These are phyloP conservation scores for Cynara cardunculus DNA, from an alignment of 129 eudicot species.

Conservation along the genomic window DNA sequence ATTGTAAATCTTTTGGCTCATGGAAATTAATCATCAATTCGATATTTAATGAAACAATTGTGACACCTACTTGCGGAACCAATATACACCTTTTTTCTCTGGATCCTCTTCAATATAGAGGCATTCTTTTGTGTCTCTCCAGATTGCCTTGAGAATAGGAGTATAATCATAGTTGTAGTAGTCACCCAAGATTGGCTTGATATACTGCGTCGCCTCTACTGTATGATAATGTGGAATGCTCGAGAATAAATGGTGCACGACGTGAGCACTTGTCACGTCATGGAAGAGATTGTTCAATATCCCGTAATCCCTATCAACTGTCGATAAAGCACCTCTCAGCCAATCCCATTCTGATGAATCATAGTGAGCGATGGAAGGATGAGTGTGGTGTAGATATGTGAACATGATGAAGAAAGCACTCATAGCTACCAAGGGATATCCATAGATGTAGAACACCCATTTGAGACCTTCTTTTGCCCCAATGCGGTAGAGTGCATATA, in stretches of 20 bases:
- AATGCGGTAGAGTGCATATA: slow-evolving; percentile 12
- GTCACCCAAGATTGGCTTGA: slow-evolving; percentile 33
- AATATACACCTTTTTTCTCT: slow-evolving; percentile 34
- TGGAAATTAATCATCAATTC: not conserved
- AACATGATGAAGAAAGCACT: slow-evolving; percentile 15
- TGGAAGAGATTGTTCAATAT: slow-evolving; percentile 27
- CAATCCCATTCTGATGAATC: slow-evolving; percentile 41
- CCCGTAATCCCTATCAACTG: slow-evolving; percentile 36
- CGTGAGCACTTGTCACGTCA: slow-evolving; percentile 26
- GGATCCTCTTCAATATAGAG: slow-evolving; percentile 27
- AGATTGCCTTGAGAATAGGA: slow-evolving; percentile 30
- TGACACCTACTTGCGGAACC: slow-evolving; percentile 23
- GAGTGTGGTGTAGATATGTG: slow-evolving; percentile 27
- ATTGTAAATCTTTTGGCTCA: not conserved
- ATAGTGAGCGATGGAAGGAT: slow-evolving; percentile 32
- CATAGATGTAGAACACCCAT: slow-evolving; percentile 28
- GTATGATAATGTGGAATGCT: slow-evolving; percentile 42
- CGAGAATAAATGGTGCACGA: slow-evolving; percentile 38
- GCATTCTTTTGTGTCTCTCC: slow-evolving; percentile 39
- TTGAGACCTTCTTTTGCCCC: not conserved
- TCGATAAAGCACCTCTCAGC: slow-evolving; percentile 37
- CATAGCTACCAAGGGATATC: slow-evolving; percentile 16
- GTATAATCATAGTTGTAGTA: slow-evolving; percentile 30
- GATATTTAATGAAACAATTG: not conserved
- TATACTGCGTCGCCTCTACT: slow-evolving; percentile 35